Evolutionary conservation across 108 stramenopile species (phyloP).

Genomic region (Phaeodactylum tricornutum): DNA sequence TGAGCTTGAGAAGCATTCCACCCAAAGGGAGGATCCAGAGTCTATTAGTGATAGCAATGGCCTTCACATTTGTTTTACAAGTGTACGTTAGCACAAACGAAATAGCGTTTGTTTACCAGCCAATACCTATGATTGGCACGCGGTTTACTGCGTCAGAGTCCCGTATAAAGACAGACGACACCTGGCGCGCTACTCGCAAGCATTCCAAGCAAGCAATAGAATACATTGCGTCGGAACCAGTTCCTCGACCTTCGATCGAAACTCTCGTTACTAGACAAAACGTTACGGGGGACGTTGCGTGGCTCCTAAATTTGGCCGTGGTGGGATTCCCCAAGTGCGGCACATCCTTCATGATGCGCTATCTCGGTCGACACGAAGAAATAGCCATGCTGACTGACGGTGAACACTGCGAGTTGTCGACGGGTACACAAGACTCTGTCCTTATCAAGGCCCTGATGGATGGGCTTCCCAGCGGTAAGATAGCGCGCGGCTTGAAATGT

Average conservation of each 20-base stretch:
- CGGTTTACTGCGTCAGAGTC: too few relatives aligned
- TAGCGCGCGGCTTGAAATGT: conserved; percentile 36
- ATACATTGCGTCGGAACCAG: too few relatives aligned
- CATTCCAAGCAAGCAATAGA: too few relatives aligned
- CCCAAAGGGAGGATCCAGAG: too few relatives aligned
- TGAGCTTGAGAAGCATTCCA: too few relatives aligned
- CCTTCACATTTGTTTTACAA: too few relatives aligned
- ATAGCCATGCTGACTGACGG: conserved; percentile 24
- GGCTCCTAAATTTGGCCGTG: conserved; percentile 65
- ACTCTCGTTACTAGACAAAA: conserved; percentile 23
- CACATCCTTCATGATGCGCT: conserved; percentile 55
- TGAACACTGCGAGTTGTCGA: conserved; percentile 44
- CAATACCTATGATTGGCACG: too few relatives aligned
- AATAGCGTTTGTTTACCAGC: too few relatives aligned
- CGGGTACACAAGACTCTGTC: conserved; percentile 23
- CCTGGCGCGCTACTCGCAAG: too few relatives aligned
- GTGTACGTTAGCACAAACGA: too few relatives aligned
- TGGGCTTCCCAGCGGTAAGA: conserved; percentile 4
- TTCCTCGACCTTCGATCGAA: conserved; percentile 6
- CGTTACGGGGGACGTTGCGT: conserved; percentile 26
- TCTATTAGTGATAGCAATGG: too few relatives aligned
- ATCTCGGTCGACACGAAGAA: conserved; percentile 15
- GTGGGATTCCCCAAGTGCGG: conserved; percentile 75
- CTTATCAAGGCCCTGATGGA: conserved; percentile 21
- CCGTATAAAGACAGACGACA: too few relatives aligned